These are phyloP conservation scores for Prunus salicina DNA, from an alignment of 306 rosid genomes.

Conservation along the genomic window DNA sequence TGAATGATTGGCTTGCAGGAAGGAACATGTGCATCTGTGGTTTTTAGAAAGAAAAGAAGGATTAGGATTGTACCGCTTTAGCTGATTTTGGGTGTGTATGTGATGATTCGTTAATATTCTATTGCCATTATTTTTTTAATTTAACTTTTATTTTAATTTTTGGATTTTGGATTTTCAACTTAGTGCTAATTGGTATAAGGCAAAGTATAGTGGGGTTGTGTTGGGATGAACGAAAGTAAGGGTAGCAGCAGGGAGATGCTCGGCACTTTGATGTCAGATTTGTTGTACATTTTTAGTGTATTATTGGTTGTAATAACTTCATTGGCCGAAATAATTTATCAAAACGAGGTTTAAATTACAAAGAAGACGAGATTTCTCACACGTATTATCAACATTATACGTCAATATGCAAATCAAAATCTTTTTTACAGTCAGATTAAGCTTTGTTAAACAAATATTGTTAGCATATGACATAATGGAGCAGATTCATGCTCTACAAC, in stretches of 20 bases:
- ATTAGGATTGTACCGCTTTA: conserved; percentile 29
- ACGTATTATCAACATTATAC: no score
- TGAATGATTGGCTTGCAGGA: conserved; percentile 70
- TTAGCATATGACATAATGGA: no score
- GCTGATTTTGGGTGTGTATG: conserved; percentile 22
- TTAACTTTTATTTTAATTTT: conserved; percentile 23
- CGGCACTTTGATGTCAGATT: conserved; percentile 27
- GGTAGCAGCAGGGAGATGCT: conserved; percentile 39
- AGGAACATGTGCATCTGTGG: conserved; percentile 62
- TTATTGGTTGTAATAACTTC: conserved; percentile 40
- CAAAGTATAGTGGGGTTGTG: conserved; percentile 43
- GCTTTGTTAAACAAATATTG: no score
- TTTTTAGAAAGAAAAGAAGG: conserved; percentile 25
- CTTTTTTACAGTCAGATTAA: no score
- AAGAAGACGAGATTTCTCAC: no score
- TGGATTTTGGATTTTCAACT: conserved; percentile 26
- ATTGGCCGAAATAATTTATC: conserved; percentile 10
- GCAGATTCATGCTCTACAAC: no score
- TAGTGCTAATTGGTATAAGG: conserved; percentile 30
- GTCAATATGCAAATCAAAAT: no score
- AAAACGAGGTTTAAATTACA: neutral
- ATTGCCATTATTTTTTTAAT: neutral
- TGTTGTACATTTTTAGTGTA: conserved; percentile 38
- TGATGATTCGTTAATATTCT: conserved; percentile 35
- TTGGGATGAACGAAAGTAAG: conserved; percentile 55